These are phyloP conservation scores for Microbotryum silenes-acaulis DNA, from an alignment of 1,284 basidiomycete species.

Conservation along the genomic window DNA sequence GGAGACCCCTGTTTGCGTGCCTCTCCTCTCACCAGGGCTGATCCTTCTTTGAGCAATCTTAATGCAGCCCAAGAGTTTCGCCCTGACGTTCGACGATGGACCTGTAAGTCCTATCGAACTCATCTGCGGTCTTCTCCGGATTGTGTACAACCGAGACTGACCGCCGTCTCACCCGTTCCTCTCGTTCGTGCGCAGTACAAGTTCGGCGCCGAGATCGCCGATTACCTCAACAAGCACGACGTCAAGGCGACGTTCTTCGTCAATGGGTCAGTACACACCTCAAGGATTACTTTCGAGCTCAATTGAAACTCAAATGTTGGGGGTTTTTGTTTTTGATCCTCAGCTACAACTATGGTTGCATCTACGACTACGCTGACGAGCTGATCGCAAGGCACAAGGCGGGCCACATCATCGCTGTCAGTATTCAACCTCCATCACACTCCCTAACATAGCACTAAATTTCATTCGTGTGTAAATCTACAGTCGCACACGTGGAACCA, in stretches of 20 bases:
- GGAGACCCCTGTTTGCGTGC: no score
- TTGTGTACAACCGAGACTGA: no score
- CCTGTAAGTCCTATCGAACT: no score
- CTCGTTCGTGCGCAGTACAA: slow-evolving; percentile 16
- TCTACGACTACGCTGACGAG: slow-evolving; percentile 34
- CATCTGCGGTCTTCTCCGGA: no score
- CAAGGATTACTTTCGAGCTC: no score
- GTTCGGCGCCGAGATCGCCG: slow-evolving; percentile 26
- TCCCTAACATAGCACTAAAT: not conserved
- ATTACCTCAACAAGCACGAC: slow-evolving; percentile 18
- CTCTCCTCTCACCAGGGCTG: no score
- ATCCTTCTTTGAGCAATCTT: no score
- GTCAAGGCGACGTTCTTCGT: slow-evolving; percentile 32
- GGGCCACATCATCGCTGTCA: slow-evolving; percentile 36
- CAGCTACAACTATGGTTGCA: slow-evolving; percentile 36
- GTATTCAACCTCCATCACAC: slow-evolving; percentile 32
- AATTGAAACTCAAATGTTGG: no score
- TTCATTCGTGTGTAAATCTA: no score
- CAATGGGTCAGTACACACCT: not conserved
- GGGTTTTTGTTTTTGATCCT: slow-evolving; percentile 13
- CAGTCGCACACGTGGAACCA: slow-evolving; percentile 29
- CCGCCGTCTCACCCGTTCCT: no score
- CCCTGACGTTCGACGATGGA: no score
- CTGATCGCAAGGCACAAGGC: slow-evolving; percentile 28
- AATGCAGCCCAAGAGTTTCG: no score